phyloP scores from a whole-genome alignment of 306 rosid species.

The Vigna reflexopilosa region DNA sequence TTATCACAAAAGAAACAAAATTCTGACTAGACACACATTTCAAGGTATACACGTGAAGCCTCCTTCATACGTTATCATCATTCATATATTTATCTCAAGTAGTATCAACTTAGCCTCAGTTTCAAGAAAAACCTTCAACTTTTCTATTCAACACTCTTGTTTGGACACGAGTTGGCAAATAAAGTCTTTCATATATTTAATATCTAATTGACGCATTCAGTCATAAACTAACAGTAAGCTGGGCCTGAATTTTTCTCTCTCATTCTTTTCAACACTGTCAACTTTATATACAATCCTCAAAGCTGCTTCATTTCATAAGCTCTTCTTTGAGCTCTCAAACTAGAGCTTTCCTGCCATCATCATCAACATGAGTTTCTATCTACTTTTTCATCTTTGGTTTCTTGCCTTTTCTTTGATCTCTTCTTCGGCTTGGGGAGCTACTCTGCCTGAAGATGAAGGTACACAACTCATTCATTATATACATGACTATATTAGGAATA shows the following conservation, averaged over 20 bases:
- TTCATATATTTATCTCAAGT: constrained; percentile 39
- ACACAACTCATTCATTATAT: not conserved
- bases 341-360: constrained; percentile 6
- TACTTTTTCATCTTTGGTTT: constrained; percentile 26
- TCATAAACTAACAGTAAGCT: not conserved
- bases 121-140: constrained; percentile 32
- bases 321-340: not conserved
- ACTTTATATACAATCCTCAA: not conserved
- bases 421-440: constrained; percentile 42
- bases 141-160: not conserved
- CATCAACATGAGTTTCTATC: constrained; percentile 29
- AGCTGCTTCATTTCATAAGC: not conserved
- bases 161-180: constrained; percentile 36
- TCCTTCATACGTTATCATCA: not conserved
- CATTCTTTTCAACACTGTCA: not conserved
- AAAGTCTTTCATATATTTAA: not conserved
- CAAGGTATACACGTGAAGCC: constrained; percentile 35
- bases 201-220: not conserved
- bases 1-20: constrained; percentile 4
- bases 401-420: constrained; percentile 27
- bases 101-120: not conserved
- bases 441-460: constrained; percentile 45
- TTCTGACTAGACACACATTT: not conserved
- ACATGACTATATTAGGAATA: too few species aligned
- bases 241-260: not conserved